phyloP scores from a whole-genome alignment of 139 green algal species.

The Spirogloea muscicola region DNA sequence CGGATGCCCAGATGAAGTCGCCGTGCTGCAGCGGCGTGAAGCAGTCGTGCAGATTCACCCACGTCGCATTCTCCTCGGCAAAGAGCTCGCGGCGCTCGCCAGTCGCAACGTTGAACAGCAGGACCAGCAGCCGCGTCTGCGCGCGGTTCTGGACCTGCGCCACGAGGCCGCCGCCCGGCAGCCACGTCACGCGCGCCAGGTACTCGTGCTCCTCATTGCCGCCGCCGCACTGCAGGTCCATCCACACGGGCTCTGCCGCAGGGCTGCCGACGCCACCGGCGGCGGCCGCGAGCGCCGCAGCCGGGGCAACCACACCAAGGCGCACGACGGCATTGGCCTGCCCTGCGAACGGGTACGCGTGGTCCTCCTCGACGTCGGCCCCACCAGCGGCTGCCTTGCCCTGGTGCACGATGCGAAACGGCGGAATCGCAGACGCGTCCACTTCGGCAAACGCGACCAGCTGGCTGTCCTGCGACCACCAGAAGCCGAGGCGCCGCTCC shows the following conservation, averaged over 20 bases:
- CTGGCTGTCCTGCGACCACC: slow-evolving; percentile 47
- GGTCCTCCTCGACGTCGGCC: slow-evolving; percentile 43
- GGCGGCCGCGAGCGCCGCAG: not conserved
- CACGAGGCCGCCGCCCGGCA: slow-evolving; percentile 27
- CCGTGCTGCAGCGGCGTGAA: slow-evolving; percentile 42
- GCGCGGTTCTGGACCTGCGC: slow-evolving; percentile 49
- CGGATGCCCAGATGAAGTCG: slow-evolving; percentile 50
- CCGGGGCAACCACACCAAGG: slow-evolving; percentile 43
- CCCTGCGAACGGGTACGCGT: slow-evolving; percentile 51
- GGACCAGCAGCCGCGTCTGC: slow-evolving; percentile 39
- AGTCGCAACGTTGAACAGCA: slow-evolving; percentile 29
- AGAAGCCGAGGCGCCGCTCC: slow-evolving; percentile 47
- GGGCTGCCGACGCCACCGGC: not conserved
- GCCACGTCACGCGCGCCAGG: slow-evolving; percentile 47
- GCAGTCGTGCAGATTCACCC: slow-evolving; percentile 53
- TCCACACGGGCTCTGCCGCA: slow-evolving; percentile 34
- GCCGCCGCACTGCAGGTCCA: slow-evolving; percentile 48
- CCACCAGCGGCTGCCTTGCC: slow-evolving; percentile 24
- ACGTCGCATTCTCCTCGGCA: slow-evolving; percentile 33
- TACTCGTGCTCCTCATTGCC: slow-evolving; percentile 51
- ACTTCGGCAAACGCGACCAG: slow-evolving; percentile 47
- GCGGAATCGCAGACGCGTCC: slow-evolving; percentile 30
- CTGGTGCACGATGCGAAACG: slow-evolving; percentile 49
- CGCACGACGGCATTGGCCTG: slow-evolving; percentile 45
- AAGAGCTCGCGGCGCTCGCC: slow-evolving; percentile 26